Conservation (phyloP, 2,329 filamentous ascomycete genomes). For the Arthrinium phaeospermum region DNA sequence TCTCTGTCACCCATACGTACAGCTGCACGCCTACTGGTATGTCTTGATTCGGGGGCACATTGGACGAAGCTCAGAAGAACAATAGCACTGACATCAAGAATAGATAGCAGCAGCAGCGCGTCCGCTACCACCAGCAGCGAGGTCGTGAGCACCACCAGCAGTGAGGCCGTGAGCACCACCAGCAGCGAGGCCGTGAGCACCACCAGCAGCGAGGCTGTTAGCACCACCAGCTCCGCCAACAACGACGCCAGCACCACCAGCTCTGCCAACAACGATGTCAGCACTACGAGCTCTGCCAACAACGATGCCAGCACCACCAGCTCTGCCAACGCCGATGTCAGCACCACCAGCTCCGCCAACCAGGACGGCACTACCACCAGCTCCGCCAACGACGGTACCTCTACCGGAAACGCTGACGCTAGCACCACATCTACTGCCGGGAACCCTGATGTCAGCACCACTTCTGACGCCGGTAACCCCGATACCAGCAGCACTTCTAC, state of each 20-base stretch:
- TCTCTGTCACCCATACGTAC: background rate
- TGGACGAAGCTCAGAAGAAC: background rate
- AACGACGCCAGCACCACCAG: background rate
- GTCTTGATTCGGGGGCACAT: background rate
- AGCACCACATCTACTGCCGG: background rate
- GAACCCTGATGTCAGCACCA: background rate
- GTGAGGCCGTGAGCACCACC: background rate
- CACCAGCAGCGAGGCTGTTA: background rate
- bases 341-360: background rate
- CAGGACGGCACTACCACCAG: background rate
- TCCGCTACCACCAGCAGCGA: background rate
- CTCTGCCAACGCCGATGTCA: background rate
- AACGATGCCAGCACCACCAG: background rate
- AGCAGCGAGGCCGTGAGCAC: background rate
- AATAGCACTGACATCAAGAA: background rate
- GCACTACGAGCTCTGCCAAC: background rate
- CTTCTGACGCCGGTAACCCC: background rate
- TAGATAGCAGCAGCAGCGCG: background rate
- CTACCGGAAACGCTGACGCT: background rate
- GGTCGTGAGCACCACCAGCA: background rate
- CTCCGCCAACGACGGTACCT: background rate
- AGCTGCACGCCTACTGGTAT: background rate
- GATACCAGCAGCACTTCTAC: background rate
- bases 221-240: background rate
- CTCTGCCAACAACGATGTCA: background rate